Evolutionary conservation across 768 basidiomycete species (phyloP).

Genomic region (Trametes elegans): DNA sequence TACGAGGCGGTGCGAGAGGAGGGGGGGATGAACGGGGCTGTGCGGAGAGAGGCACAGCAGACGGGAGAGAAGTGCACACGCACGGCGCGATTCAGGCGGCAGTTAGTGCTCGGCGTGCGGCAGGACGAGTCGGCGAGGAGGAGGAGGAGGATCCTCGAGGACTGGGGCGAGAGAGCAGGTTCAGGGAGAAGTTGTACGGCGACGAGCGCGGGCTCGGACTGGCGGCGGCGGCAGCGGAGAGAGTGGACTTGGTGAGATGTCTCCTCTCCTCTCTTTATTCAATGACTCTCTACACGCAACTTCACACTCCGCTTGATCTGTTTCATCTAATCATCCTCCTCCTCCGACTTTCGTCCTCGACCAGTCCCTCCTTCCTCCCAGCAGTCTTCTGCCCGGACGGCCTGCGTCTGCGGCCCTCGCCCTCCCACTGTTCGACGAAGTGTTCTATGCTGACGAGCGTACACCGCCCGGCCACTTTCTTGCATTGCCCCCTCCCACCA

Average conservation of each 20-base stretch:
- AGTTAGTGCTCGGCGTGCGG: too few species aligned
- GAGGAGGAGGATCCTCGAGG: not conserved
- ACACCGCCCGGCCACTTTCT: constrained; percentile 4
- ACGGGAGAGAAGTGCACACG: not conserved
- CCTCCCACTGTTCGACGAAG: not conserved
- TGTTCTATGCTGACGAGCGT: not conserved
- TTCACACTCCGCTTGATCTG: constrained; percentile 24
- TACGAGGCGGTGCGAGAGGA: constrained; percentile 14
- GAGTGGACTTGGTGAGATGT: constrained; percentile 6
- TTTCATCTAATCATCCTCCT: constrained; percentile 18
- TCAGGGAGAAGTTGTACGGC: not conserved
- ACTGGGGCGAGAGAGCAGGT: not conserved
- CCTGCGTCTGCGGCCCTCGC: not conserved
- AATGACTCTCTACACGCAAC: constrained; percentile 5
- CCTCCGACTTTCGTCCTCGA: not conserved
- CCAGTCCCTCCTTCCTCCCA: not conserved
- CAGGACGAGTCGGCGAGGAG: not conserved
- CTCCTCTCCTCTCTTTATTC: constrained; percentile 2
- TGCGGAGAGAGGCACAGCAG: constrained; percentile 15
- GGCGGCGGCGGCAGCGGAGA: not conserved
- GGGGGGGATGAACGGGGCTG: constrained; percentile 10
- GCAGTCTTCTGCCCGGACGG: too few species aligned
- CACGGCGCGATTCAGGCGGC: not conserved
- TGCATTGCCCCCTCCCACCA: constrained; percentile 1
- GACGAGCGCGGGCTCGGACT: not conserved